Conservation (phyloP, 352 stramenopile species). For the Pythium apleroticum region DNA sequence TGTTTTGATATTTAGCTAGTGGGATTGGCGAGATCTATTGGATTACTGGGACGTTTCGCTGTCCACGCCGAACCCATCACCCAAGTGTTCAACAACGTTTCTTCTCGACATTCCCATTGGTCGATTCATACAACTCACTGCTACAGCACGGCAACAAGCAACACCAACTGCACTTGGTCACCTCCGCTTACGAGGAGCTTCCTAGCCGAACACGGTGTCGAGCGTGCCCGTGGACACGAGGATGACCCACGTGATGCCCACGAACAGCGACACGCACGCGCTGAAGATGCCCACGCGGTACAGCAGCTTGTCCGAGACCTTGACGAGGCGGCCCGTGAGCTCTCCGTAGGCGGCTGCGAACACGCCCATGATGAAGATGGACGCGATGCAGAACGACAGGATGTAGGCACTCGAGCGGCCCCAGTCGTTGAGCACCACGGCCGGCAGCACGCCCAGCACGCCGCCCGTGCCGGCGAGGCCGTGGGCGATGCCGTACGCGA, state of each 20-base stretch:
- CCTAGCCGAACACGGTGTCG: slow-evolving; percentile 40
- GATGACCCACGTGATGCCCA: slow-evolving; percentile 50
- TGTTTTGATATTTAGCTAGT: slow-evolving; percentile 6
- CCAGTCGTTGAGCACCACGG: slow-evolving; percentile 59
- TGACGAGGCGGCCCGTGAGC: slow-evolving; percentile 30
- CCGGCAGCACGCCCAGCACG: slow-evolving; percentile 68
- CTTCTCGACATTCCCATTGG: neutral
- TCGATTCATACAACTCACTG: neutral
- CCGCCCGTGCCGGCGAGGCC: slow-evolving; percentile 56
- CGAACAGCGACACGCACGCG: slow-evolving; percentile 35
- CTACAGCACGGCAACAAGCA: neutral
- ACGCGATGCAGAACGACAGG: slow-evolving; percentile 66
- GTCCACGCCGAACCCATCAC: neutral
- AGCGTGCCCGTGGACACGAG: slow-evolving; percentile 42
- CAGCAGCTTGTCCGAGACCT: slow-evolving; percentile 31
- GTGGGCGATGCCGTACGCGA: slow-evolving; percentile 68
- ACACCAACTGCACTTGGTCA: no score
- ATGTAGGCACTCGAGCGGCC: slow-evolving; percentile 57
- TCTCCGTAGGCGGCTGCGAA: slow-evolving; percentile 69
- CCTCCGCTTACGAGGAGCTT: neutral
- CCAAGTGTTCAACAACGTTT: slow-evolving; percentile 1
- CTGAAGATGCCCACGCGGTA: slow-evolving; percentile 43
- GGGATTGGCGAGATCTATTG: neutral
- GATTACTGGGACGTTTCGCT: neutral
- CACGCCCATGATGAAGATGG: slow-evolving; percentile 72